Evolutionary conservation across 208 protist genomes (phyloP).

Genomic region (Acanthamoeba culbertsoni): DNA sequence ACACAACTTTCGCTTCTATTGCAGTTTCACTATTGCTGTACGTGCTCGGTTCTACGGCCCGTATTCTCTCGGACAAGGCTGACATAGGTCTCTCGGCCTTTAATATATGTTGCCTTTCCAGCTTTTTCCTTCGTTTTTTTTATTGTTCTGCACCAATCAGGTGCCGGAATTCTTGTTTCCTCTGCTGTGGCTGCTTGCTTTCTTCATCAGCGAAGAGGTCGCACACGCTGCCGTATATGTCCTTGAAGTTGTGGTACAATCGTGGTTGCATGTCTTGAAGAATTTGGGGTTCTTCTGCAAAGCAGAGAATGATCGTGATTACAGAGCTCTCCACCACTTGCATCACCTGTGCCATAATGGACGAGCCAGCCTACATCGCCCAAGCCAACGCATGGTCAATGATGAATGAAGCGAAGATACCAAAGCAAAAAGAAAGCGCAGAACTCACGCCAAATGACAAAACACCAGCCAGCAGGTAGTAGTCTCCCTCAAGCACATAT

Average conservation of each 20-base stretch:
- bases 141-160: too few relatives aligned
- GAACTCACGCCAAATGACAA: neutral
- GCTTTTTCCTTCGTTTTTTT: too few relatives aligned
- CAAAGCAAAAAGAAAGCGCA: neutral
- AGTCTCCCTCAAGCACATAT: neutral
- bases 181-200: neutral
- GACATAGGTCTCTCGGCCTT: neutral
- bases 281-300: constrained; percentile 52
- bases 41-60: neutral
- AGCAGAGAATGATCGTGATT: constrained; percentile 1
- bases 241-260: constrained; percentile 1
- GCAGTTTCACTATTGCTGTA: constrained; percentile 11
- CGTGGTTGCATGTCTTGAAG: constrained; percentile 19
- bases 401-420: too few relatives aligned
- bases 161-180: too few relatives aligned
- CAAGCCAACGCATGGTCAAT: too few relatives aligned
- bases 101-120: neutral
- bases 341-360: neutral
- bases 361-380: neutral
- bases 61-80: neutral
- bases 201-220: neutral
- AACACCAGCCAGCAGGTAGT: neutral
- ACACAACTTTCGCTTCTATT: constrained; percentile 15
- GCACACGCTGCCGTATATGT: neutral
- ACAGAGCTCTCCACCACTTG: constrained; percentile 19